A percentile compares a stretch with the other conserved stretches of the same genome.
phyloP scores from a whole-genome alignment of 371 early-diverging fungal genomes.

The Homolaphlyctis polyrhiza region DNA sequence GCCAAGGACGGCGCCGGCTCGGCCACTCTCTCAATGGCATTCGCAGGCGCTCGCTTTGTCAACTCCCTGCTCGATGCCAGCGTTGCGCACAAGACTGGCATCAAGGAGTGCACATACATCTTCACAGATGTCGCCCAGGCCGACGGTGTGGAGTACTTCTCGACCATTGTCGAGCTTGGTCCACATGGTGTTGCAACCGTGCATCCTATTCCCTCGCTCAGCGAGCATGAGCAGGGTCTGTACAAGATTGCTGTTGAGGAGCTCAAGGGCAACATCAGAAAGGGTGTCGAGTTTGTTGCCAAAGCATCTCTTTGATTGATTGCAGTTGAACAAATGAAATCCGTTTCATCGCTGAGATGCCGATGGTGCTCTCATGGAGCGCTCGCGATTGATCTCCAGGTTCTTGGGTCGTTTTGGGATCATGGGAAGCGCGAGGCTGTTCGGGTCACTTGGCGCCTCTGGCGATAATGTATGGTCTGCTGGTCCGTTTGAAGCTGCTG shows the following conservation, averaged over 20 bases:
- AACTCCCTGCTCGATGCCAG: slow-evolving; percentile 87
- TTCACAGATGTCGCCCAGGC: slow-evolving; percentile 67
- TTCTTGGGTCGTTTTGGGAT: slow-evolving; percentile 4
- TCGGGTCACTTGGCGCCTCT: neutral
- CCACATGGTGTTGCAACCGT: slow-evolving; percentile 84
- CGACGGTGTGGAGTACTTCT: slow-evolving; percentile 88
- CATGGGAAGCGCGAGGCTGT: neutral
- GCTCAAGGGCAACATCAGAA: slow-evolving; percentile 87
- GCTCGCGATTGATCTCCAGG: slow-evolving; percentile 1
- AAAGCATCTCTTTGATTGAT: slow-evolving; percentile 7
- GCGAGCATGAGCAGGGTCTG: slow-evolving; percentile 87
- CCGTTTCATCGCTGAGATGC: neutral
- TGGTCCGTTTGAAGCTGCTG: too few species aligned
- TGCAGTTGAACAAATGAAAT: neutral
- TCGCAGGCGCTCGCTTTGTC: slow-evolving; percentile 94
- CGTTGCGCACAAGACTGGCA: slow-evolving; percentile 77
- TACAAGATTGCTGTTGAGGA: slow-evolving; percentile 83
- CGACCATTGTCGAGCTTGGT: slow-evolving; percentile 93
- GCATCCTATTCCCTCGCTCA: slow-evolving; percentile 79
- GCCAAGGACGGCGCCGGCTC: slow-evolving; percentile 98
- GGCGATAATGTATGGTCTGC: too few species aligned
- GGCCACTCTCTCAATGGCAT: slow-evolving; percentile 98
- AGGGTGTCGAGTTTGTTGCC: slow-evolving; percentile 48
- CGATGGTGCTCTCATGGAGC: neutral
- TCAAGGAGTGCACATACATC: slow-evolving; percentile 93